phyloP scores from a whole-genome alignment of 2,329 filamentous ascomycete genomes.

The Colletotrichum abscissum region DNA sequence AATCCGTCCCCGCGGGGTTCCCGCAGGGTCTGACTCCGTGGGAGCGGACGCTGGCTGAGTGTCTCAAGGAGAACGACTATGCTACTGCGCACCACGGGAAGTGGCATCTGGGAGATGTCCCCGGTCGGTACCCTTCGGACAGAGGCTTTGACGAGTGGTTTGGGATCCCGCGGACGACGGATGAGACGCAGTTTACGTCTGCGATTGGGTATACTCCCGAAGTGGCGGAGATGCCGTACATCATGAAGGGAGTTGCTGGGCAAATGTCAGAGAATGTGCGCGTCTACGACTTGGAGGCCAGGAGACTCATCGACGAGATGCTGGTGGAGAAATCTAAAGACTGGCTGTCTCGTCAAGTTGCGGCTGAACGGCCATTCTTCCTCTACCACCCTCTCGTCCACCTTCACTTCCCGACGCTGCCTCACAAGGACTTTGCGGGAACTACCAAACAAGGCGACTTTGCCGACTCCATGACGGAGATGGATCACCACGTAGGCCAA shows the following conservation, averaged over 20 bases:
- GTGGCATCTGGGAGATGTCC: conserved; percentile 49
- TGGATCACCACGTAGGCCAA: conserved; percentile 46
- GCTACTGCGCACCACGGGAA: conserved; percentile 47
- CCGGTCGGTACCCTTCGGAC: conserved; percentile 48
- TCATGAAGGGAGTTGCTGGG: conserved; percentile 45
- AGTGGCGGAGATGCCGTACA: conserved; percentile 47
- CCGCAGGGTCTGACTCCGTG: conserved; percentile 46
- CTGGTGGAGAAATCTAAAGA: conserved; percentile 45
- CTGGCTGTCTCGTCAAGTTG: conserved; percentile 44
- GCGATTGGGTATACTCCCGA: conserved; percentile 45
- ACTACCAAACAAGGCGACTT: conserved; percentile 45
- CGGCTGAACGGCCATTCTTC: conserved; percentile 42
- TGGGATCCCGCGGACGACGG: conserved; percentile 49
- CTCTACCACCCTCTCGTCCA: conserved; percentile 48
- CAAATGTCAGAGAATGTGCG: conserved; percentile 43
- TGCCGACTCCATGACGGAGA: conserved; percentile 47
- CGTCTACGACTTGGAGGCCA: conserved; percentile 46
- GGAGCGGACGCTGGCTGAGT: conserved; percentile 46
- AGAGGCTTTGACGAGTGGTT: conserved; percentile 51
- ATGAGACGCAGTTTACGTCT: conserved; percentile 49
- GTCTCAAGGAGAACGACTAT: conserved; percentile 43
- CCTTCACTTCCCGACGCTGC: conserved; percentile 47
- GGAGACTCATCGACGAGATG: conserved; percentile 46
- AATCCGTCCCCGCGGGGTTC: conserved; percentile 47
- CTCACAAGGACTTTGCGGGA: conserved; percentile 43